Conservation (phyloP, 148 eudicot species). For the Heliamphora exappendiculata region DNA sequence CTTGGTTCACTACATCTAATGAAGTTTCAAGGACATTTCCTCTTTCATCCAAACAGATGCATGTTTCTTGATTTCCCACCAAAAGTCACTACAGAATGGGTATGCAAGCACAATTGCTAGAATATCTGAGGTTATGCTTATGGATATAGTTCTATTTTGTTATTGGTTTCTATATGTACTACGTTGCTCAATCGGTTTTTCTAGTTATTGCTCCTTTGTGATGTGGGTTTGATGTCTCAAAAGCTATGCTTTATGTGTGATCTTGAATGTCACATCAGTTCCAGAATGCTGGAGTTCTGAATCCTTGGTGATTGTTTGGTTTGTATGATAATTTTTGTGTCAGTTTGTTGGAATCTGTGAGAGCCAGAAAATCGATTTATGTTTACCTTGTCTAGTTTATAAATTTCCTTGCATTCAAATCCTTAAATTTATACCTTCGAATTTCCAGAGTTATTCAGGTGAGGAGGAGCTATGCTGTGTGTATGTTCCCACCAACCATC, state of each 20-base stretch:
- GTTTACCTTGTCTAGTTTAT: neutral
- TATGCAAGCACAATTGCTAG: neutral
- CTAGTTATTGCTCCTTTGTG: neutral
- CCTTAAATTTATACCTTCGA: neutral
- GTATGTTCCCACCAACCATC: constrained; percentile 71
- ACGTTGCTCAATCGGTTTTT: neutral
- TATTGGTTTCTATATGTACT: neutral
- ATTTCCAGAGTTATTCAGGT: constrained; percentile 42
- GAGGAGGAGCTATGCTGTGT: constrained; percentile 75
- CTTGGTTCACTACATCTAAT: neutral
- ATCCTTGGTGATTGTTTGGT: no score
- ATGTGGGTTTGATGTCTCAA: neutral
- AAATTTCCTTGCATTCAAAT: neutral
- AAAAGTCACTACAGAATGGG: neutral
- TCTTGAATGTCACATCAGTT: no score
- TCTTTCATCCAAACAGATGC: constrained; percentile 1
- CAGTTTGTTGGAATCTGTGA: neutral
- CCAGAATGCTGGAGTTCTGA: no score
- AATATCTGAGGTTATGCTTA: neutral
- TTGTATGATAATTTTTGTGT: neutral
- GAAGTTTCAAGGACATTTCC: neutral
- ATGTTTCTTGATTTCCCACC: neutral
- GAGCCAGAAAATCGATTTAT: neutral
- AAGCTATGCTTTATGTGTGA: neutral
- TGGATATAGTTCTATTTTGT: neutral